These are phyloP conservation scores for Blattamonas nauphoetae DNA, from an alignment of 78 protist genomes.

Conservation along the genomic window DNA sequence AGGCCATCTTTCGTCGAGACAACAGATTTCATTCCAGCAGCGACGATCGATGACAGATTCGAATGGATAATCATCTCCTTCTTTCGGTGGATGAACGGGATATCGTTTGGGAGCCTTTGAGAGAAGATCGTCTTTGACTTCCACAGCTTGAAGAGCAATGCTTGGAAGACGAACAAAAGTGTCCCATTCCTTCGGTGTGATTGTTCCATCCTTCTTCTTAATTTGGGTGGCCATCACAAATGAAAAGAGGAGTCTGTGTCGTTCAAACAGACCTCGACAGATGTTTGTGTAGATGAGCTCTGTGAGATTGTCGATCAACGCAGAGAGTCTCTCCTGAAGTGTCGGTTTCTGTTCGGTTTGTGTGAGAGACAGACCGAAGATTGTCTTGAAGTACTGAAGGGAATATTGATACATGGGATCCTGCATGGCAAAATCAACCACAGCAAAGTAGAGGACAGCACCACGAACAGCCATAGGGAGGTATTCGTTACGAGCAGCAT, in stretches of 20 bases:
- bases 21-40: background rate
- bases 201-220: background rate
- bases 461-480: conserved; percentile 45
- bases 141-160: background rate
- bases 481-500: conserved; percentile 42
- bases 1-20: background rate
- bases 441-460: conserved; percentile 51
- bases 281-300: conserved; percentile 24
- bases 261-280: conserved; percentile 63
- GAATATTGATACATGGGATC: conserved; percentile 66
- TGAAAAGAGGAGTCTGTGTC: conserved; percentile 48
- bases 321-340: background rate
- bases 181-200: conserved; percentile 11
- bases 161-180: conserved; percentile 1
- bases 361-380: conserved; percentile 27
- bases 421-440: conserved; percentile 39
- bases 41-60: background rate
- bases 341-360: background rate
- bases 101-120: background rate
- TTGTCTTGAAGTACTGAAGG: conserved; percentile 37
- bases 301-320: conserved; percentile 19
- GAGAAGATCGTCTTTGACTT: background rate
- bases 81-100: background rate
- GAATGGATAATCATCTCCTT: background rate
- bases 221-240: conserved; percentile 34